These are phyloP conservation scores for Lipomyces yarrowii DNA, from an alignment of 1,139 yeast species.

Conservation along the genomic window DNA sequence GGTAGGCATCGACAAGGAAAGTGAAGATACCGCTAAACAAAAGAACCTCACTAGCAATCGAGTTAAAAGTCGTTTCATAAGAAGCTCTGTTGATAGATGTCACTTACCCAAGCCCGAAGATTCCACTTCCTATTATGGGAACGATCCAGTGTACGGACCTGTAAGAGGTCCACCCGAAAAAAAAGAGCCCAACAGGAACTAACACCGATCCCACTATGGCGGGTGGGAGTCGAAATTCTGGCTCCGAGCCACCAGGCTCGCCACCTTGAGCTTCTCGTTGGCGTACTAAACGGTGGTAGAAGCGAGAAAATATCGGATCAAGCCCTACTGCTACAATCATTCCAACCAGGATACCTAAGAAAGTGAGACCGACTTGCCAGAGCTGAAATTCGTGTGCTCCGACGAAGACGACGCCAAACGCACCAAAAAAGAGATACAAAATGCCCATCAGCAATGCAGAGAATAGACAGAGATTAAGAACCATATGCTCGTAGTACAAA, in stretches of 20 bases:
- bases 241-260: neutral
- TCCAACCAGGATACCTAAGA: constrained; percentile 57
- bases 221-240: neutral
- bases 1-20: constrained; percentile 75
- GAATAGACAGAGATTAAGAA: constrained; percentile 61
- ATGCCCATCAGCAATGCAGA: constrained; percentile 63
- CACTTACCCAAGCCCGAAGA: constrained; percentile 74
- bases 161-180: constrained; percentile 52
- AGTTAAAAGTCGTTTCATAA: neutral
- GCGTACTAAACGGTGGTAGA: neutral
- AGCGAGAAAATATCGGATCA: constrained; percentile 11
- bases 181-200: constrained; percentile 63
- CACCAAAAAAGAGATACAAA: constrained; percentile 62
- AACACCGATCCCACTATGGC: constrained; percentile 32
- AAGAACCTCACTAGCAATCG: constrained; percentile 51
- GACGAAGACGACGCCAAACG: constrained; percentile 59
- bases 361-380: constrained; percentile 52
- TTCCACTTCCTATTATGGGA: constrained; percentile 87
- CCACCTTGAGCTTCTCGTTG: neutral
- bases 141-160: constrained; percentile 30
- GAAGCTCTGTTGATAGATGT: neutral
- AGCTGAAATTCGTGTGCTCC: constrained; percentile 50
- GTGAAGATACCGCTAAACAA: constrained; percentile 49
- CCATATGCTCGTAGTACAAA: constrained; percentile 60
- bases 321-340: constrained; percentile 36